Base-by-base conservation (phyloP, 208 protist species). In the Crithidia brevicula region DNA sequence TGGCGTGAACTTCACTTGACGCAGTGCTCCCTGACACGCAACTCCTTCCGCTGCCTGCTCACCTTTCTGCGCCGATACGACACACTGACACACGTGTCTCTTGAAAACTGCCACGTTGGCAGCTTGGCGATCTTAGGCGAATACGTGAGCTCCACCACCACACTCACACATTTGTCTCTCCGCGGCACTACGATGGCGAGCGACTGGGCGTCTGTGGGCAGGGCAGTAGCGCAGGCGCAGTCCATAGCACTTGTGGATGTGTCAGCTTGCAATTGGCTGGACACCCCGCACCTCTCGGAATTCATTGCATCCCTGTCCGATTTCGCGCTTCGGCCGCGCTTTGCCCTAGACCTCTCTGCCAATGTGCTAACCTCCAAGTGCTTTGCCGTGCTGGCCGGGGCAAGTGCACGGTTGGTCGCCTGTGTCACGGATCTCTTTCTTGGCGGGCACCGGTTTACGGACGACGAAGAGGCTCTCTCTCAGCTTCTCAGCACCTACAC, bases 121-220 rank as follows among this genome's bases (percentile, higher is more conserved):
- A 72, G 58, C 49, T 63, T 69, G 27, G 43, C 68, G 18, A 58
- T 60, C 13, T 16, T 93, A 22, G 67, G 61, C 5, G 57, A 38
- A 23, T 84, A 80, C 62, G 61, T 89, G 28, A 61, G 42, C 4
- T 18, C 40, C 47, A 65, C 78, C 4, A 50, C 57, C 28, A 43
- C 28, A 2, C 74, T 93, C 28, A 63, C 52, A 2, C 69, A 57
- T 8, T 77, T 93, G 34, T 86, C 83, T 2, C 71, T 93, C 11
- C 74, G 77, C 52, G 76, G 74, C 20, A 91, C 77, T 34, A 49
- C 70, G 8, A 70, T 81, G 54, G 56, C 63, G 31, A 71, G 59
- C 45, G 62, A 81, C 43, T 92, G 67, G 74, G 58, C 20, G 15
- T 22, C 38, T 15, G 65, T 92, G 27, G 83, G 62, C 36, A 28